phyloP scores from a whole-genome alignment of 805 yeast species.

The Brettanomyces bruxellensis region DNA sequence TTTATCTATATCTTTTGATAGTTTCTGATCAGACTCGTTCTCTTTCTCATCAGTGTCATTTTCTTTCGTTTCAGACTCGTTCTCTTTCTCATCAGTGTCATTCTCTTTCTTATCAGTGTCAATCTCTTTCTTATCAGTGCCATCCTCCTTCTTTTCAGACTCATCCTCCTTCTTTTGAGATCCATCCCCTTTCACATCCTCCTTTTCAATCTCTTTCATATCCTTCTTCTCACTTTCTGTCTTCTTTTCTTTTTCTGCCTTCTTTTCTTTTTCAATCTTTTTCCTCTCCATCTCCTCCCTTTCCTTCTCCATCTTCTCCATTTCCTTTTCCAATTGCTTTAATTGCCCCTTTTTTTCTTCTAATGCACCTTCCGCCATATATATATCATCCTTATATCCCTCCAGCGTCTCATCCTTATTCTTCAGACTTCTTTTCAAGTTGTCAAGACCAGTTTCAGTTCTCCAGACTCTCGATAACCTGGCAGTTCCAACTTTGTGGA shows the following conservation, averaged over 20 bases:
- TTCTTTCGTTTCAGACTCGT: no score
- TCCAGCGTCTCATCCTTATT: conserved; percentile 14
- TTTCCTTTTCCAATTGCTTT: conserved; percentile 6
- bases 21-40: no score
- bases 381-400: conserved; percentile 21
- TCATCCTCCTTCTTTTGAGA: not conserved
- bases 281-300: not conserved
- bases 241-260: not conserved
- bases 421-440: conserved; percentile 7
- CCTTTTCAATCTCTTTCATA: not conserved
- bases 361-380: conserved; percentile 17
- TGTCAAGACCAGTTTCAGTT: conserved; percentile 14
- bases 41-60: no score
- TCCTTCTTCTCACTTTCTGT: not conserved
- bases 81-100: not conserved
- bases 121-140: no score
- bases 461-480: conserved; percentile 21
- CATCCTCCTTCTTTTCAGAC: not conserved
- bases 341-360: conserved; percentile 2
- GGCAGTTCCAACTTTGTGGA: conserved; percentile 18
- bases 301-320: not conserved
- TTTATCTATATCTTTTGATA: no score
- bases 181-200: not conserved
- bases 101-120: not conserved
- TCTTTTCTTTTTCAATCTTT: not conserved